Base-by-base conservation (phyloP, 306 rosid genomes). In the Prinsepia uniflora region DNA sequence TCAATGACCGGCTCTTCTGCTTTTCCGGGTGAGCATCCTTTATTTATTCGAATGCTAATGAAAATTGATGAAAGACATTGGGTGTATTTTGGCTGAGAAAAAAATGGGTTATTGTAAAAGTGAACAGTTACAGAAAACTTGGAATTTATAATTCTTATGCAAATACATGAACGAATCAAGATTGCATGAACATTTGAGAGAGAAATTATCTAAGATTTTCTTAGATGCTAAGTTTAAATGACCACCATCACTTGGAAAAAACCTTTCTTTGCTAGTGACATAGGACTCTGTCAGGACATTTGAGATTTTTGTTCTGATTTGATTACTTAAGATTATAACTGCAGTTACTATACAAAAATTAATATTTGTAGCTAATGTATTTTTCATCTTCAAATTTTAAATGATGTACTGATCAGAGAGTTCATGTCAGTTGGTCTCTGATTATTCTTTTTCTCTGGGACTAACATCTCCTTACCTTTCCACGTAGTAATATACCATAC, bases 401-500 rank as follows among this genome's bases (percentile, higher is more conserved):
- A 71, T 15, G 5, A 40, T 41, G 36, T 40, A 8, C 41, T n/a
- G 19, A 41, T 40, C 20, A 6, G 14, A 9, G 5, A 63, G 19
- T 8, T 63, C 3, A 12, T 7, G 2, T 52, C 4, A 5, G 49
- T 56, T 47, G 65, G 64, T 40, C 43, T 49, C 24, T 54, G 18
- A 15, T 45, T 46, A 22, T 50, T 70, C 73, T 11, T 39, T 72
- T 53, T 54, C 30, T 40, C 13, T 22, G 36, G 3, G 56, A 55
- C 22, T 63, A 36, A 59, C 61, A 52, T 50, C 65, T 64, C 18
- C 56, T 71, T 67, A 14, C 34, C 74, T 30, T 22, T 66, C 67
- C 57, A 65, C 68, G 77, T 72, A 91, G 97, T 75, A 76, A 86
- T 42, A 54, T 91, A 60, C 86, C 96, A 44, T 91, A 91, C 77